Evolutionary conservation across 176 grass and related monocot species (phyloP).

Genomic region (Typha latifolia): DNA sequence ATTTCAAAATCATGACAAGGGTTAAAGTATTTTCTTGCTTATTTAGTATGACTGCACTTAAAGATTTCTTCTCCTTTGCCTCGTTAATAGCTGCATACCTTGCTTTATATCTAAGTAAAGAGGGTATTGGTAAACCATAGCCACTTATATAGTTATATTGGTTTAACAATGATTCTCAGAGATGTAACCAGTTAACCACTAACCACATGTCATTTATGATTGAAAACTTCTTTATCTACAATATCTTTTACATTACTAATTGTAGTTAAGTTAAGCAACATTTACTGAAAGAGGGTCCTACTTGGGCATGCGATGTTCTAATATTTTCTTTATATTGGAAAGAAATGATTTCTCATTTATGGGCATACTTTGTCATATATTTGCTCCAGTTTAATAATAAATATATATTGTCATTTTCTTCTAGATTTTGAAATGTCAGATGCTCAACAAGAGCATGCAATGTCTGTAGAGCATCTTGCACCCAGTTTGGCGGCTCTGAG

Average conservation of each 20-base stretch:
- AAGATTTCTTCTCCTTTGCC: too few species aligned
- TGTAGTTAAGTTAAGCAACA: neutral
- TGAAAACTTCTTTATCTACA: neutral
- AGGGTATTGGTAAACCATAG: too few species aligned
- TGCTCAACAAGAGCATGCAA: slow-evolving; percentile 53
- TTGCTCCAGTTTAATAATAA: neutral
- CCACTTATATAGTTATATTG: too few species aligned
- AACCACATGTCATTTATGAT: too few species aligned
- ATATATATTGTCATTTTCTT: neutral
- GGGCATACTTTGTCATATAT: neutral
- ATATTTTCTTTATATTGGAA: neutral
- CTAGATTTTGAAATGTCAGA: slow-evolving; percentile 63
- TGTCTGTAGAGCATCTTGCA: slow-evolving; percentile 38
- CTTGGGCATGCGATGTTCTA: neutral
- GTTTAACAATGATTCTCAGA: too few species aligned
- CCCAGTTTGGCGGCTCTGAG: slow-evolving; percentile 41
- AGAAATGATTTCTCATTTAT: neutral
- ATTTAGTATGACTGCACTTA: too few species aligned
- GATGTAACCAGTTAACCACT: too few species aligned
- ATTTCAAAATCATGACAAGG: too few species aligned
- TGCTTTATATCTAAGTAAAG: too few species aligned
- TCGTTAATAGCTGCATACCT: too few species aligned
- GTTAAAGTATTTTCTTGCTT: too few species aligned
- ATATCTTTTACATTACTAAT: neutral
- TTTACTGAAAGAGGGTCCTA: neutral